Conservation (phyloP, 805 yeast species). For the Pichia ethanolica region DNA sequence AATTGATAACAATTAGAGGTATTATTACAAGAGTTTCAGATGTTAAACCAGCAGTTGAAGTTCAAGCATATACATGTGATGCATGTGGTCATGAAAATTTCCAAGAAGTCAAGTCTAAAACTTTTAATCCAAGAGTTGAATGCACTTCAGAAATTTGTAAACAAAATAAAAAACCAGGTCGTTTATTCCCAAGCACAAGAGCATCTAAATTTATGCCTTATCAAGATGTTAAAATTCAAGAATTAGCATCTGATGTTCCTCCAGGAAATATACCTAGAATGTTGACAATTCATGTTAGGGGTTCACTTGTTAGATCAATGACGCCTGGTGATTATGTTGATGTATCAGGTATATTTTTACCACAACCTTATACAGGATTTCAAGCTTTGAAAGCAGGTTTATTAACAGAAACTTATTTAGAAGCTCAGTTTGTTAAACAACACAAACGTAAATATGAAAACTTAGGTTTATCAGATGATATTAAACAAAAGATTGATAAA, state of each 20-base stretch:
- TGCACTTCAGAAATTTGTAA: conserved; percentile 79
- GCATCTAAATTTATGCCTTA: conserved; percentile 93
- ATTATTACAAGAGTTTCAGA: conserved; percentile 93
- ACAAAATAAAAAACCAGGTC: conserved; percentile 77
- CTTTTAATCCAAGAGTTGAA: conserved; percentile 80
- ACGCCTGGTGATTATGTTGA: conserved; percentile 95
- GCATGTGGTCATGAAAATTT: conserved; percentile 94
- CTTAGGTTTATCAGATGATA: conserved; percentile 49
- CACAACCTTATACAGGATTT: conserved; percentile 93
- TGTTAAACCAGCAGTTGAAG: conserved; percentile 86
- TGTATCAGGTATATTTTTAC: conserved; percentile 85
- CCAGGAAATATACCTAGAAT: conserved; percentile 96
- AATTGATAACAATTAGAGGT: conserved; percentile 84
- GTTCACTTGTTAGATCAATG: conserved; percentile 78
- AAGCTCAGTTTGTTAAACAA: conserved; percentile 78
- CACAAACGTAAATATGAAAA: conserved; percentile 83
- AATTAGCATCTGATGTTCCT: conserved; percentile 92
- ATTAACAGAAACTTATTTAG: conserved; percentile 87
- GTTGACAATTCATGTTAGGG: conserved; percentile 80
- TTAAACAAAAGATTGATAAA: conserved; percentile 46
- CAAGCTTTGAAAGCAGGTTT: conserved; percentile 88
- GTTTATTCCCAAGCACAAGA: conserved; percentile 84
- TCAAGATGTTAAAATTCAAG: conserved; percentile 94
- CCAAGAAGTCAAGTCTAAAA: conserved; percentile 83
- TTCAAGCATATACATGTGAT: conserved; percentile 95